Conservation (phyloP, 1,139 yeast species). For the Diutina sp. region DNA sequence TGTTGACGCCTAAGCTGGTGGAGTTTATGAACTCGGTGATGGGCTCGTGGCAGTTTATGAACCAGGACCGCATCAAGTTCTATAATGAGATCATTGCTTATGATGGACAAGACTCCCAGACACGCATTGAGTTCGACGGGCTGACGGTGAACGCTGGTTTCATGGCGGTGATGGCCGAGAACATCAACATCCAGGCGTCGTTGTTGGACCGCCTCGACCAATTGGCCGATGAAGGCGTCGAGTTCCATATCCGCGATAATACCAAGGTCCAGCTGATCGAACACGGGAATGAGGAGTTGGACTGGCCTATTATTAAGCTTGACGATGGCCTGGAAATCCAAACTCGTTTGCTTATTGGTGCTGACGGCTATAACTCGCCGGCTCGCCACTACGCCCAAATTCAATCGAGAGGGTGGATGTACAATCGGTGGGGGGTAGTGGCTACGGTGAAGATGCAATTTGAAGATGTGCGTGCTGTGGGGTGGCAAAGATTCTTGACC, state of each 20-base stretch:
- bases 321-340: conserved; percentile 51
- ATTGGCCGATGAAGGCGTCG: conserved; percentile 24
- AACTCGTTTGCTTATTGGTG: conserved; percentile 77
- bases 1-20: conserved; percentile 73
- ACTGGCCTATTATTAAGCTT: conserved; percentile 72
- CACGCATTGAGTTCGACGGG: conserved; percentile 62
- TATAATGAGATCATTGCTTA: conserved; percentile 79
- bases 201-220: conserved; percentile 46
- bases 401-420: conserved; percentile 86
- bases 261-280: conserved; percentile 48
- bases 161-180: conserved; percentile 81
- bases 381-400: conserved; percentile 75
- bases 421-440: conserved; percentile 80
- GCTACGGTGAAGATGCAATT: conserved; percentile 70
- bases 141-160: conserved; percentile 24
- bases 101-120: conserved; percentile 60
- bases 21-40: conserved; percentile 46
- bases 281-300: conserved; percentile 15
- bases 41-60: conserved; percentile 67
- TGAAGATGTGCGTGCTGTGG: conserved; percentile 56
- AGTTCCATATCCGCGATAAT: conserved; percentile 36
- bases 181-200: conserved; percentile 68
- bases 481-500: conserved; percentile 90
- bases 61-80: conserved; percentile 57
- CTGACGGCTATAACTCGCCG: conserved; percentile 94